phyloP scores from a whole-genome alignment of 257 asterid genomes.

The Solanum corneliomulleri region DNA sequence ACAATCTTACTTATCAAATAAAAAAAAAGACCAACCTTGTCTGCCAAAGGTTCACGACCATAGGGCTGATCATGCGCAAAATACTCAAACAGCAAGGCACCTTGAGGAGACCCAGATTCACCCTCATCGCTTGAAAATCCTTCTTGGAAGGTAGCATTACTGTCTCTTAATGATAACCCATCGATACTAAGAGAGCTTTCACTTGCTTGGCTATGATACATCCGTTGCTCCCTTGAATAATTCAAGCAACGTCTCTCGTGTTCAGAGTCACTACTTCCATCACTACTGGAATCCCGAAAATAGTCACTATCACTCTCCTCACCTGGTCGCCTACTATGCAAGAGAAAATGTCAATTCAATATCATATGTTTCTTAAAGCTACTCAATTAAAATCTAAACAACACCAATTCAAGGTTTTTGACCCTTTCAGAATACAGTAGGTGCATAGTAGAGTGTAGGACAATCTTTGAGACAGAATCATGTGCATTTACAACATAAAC shows the following conservation, averaged over 20 bases:
- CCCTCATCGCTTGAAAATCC: constrained; percentile 88
- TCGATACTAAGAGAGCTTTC: constrained; percentile 24
- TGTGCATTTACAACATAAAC: neutral
- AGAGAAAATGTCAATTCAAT: neutral
- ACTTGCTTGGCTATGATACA: constrained; percentile 12
- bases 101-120: constrained; percentile 62
- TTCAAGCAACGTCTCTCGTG: constrained; percentile 43
- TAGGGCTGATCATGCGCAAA: constrained; percentile 66
- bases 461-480: neutral
- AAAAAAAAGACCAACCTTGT: constrained; percentile 15
- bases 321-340: constrained; percentile 45
- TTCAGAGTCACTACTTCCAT: constrained; percentile 87
- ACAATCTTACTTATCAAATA: neutral
- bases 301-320: constrained; percentile 85
- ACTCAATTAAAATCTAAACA: neutral
- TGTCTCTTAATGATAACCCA: constrained; percentile 24
- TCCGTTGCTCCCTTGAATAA: constrained; percentile 26
- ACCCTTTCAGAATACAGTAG: neutral
- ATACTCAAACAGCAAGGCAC: constrained; percentile 68
- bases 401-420: neutral
- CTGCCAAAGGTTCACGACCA: constrained; percentile 76
- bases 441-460: neutral
- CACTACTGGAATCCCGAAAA: constrained; percentile 82
- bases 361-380: neutral
- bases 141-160: constrained; percentile 48